Base-by-base conservation (phyloP, 352 stramenopile species). In the Globisporangium splendens region DNA sequence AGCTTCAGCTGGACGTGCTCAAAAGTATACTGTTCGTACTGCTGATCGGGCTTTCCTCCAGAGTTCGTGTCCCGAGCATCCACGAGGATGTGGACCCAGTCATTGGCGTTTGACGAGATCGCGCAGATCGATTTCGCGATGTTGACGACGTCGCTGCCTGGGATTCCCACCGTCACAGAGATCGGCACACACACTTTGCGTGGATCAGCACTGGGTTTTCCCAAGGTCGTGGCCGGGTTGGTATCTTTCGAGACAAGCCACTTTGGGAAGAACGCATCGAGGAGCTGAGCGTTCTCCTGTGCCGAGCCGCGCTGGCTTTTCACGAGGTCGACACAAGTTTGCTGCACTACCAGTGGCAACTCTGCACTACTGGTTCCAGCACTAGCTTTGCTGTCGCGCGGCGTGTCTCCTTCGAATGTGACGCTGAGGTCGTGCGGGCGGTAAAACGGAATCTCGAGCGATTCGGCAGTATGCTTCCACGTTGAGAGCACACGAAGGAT, bases 241-340 rank as follows among this genome's bases (percentile, higher is more conserved):
- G 67, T 15, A 8, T 86, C 82, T 44, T 85, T 86, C 6, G 79
- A 75, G 21, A 89, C 88, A 51, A 83, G 86, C 54, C 75, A 72
- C 41, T 73, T 53, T 0, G 75, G 73, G 50, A 91, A 88, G 17
- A 89, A 69, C 18, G 41, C 50, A 0, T 73, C 71, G 1, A 68
- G 56, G 12, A 77, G 46, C 4, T 42, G n/a, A 14, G 59, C 63
- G 28, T 35, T 35, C 28, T 35, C 28, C 1, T 35, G 28, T 8
- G 7, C 28, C 28, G 28, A 35, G 10, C 28, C 10, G 28, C 28
- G 28, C 28, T 35, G 28, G 28, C 28, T 10, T 35, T 35, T 22
- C 61, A 87, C 38, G 54, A 74, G 35, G 11, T 47, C 56, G 47
- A 69, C 38, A 60, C 64, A 75, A 4, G 44, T 48, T n/a, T 21